Evolutionary conservation across 2,329 filamentous ascomycete species (phyloP).

Genomic region (Pezizomycotina sp.): DNA sequence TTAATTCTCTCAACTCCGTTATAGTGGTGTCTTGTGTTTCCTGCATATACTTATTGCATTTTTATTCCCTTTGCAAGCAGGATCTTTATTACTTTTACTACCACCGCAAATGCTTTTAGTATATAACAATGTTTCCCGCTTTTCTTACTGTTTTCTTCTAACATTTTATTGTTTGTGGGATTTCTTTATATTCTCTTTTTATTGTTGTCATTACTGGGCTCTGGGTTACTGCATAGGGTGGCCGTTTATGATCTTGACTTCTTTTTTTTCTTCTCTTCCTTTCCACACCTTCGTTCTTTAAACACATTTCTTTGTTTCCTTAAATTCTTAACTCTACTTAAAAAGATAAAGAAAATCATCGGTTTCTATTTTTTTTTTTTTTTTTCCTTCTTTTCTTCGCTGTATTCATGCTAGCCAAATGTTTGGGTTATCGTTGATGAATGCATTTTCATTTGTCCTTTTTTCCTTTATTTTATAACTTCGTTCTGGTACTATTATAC

Average conservation of each 20-base stretch:
- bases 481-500: too few relatives aligned
- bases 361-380: conserved; percentile 1
- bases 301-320: too few relatives aligned
- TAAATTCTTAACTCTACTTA: too few relatives aligned
- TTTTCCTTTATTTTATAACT: conserved; percentile 1
- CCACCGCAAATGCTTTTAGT: neutral
- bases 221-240: conserved; percentile 9
- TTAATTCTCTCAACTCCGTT: neutral
- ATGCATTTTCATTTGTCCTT: neutral
- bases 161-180: conserved; percentile 6
- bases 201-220: conserved; percentile 13
- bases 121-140: neutral
- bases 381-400: conserved; percentile 1
- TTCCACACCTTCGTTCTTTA: too few relatives aligned
- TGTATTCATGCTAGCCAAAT: neutral
- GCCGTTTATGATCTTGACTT: conserved; percentile 14
- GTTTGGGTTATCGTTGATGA: neutral
- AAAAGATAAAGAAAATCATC: conserved; percentile 7
- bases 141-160: neutral
- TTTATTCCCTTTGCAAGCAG: neutral
- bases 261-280: conserved; percentile 14
- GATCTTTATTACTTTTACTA: neutral
- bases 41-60: neutral
- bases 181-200: conserved; percentile 9
- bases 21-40: neutral